These are phyloP conservation scores for Psilocybe mexicana DNA, from an alignment of 1,284 basidiomycete species.

Conservation along the genomic window DNA sequence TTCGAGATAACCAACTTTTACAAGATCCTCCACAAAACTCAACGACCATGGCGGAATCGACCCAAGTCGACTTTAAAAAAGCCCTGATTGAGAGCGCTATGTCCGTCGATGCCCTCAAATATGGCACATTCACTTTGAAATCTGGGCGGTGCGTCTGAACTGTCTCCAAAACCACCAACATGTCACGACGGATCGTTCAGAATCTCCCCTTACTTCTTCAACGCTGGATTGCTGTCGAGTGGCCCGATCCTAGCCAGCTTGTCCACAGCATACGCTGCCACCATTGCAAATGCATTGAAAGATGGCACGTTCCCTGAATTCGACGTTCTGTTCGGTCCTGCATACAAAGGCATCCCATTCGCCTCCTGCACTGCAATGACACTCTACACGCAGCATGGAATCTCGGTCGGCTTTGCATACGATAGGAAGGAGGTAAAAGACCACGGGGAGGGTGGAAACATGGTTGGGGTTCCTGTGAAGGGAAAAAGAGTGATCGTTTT, in stretches of 20 bases:
- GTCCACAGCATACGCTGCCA: slow-evolving; percentile 86
- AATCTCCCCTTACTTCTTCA: slow-evolving; percentile 96
- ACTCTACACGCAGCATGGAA: slow-evolving; percentile 65
- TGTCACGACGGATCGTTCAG: slow-evolving; percentile 38
- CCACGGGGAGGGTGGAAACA: slow-evolving; percentile 94
- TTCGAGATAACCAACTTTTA: not conserved
- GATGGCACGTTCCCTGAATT: slow-evolving; percentile 62
- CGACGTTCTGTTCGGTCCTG: slow-evolving; percentile 94
- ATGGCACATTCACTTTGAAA: slow-evolving; percentile 91
- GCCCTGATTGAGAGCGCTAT: slow-evolving; percentile 48
- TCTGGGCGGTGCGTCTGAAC: slow-evolving; percentile 77
- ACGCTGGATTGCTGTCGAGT: slow-evolving; percentile 86
- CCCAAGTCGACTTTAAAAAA: slow-evolving; percentile 24
- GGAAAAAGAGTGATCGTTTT: slow-evolving; percentile 85
- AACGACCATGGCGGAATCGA: slow-evolving; percentile 3
- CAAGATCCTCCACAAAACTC: not conserved
- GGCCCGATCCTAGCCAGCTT: slow-evolving; percentile 81
- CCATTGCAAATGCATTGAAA: slow-evolving; percentile 54
- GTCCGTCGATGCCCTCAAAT: slow-evolving; percentile 75
- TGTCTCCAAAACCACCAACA: not conserved
- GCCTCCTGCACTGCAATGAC: slow-evolving; percentile 86
- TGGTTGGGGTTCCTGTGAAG: slow-evolving; percentile 84
- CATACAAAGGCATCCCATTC: slow-evolving; percentile 97
- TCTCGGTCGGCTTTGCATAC: slow-evolving; percentile 83
- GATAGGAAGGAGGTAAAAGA: slow-evolving; percentile 96